Base-by-base conservation (phyloP, 257 asterid species). In the Knoxia roxburghii region DNA sequence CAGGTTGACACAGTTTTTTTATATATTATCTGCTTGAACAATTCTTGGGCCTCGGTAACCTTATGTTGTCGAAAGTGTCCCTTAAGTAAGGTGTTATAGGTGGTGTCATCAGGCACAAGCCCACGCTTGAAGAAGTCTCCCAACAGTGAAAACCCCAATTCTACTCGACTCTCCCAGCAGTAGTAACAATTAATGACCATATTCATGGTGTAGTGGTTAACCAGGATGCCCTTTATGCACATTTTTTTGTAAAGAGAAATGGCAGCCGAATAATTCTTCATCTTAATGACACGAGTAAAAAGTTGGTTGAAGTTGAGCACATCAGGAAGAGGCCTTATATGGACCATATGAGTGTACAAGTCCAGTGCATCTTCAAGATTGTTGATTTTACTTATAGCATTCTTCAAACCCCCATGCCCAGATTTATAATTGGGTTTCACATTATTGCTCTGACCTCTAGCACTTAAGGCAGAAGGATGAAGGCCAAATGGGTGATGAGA, bases 101-200 rank as follows among this genome's bases (percentile, higher is more conserved):
- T 66, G 29, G 35, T 7, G 1, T 12, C 62, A 57, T 61, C 20
- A 14, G 73, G 77, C 37, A 39, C n/a, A 60, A 33, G 32, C 10
- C 79, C 83, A 27, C 32, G 55, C 70, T 82, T 15, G 29, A 55
- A 68, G 75, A n/a, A n/a, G n/a, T n/a, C n/a, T n/a, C n/a, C n/a
- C n/a, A n/a, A n/a, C n/a, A n/a, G 13, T 15, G n/a, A n/a, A n/a
- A n/a, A n/a, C n/a, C n/a, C n/a, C n/a, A n/a, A n/a, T n/a, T n/a
- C n/a, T n/a, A n/a, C n/a, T n/a, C n/a, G n/a, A n/a, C n/a, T n/a
- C n/a, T n/a, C n/a, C n/a, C n/a, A n/a, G n/a, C n/a, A n/a, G n/a
- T n/a, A n/a, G n/a, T n/a, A n/a, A n/a, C n/a, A n/a, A n/a, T n/a
- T n/a, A n/a, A n/a, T n/a, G n/a, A n/a, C n/a, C n/a, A n/a, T n/a